phyloP scores from a whole-genome alignment of 2,329 filamentous ascomycete species.

The Penicillium brevicompactum region DNA sequence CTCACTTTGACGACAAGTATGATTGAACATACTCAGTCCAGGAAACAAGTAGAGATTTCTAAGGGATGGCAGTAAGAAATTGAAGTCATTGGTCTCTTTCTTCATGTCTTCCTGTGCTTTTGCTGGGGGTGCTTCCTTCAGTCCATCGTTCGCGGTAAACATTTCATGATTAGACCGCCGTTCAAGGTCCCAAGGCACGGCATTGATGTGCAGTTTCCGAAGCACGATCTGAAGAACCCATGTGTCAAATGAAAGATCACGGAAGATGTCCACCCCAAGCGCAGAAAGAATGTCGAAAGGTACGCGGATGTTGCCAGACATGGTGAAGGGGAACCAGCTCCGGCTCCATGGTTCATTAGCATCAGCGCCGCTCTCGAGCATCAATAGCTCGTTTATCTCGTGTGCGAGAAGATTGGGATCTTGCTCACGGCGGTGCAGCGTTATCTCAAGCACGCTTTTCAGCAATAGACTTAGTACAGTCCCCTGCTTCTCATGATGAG shows the following conservation, averaged over 20 bases:
- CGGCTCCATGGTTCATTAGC: conserved; percentile 12
- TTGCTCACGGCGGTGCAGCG: conserved; percentile 31
- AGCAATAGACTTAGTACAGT: conserved; percentile 38
- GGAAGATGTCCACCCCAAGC: conserved; percentile 41
- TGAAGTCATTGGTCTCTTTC: not conserved
- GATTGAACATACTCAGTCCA: conserved; percentile 37
- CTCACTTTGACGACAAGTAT: conserved; percentile 18
- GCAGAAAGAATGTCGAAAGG: conserved; percentile 39
- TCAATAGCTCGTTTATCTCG: conserved; percentile 39
- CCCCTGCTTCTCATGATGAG: conserved; percentile 34
- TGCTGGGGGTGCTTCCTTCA: conserved; percentile 11
- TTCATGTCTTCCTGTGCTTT: conserved; percentile 11
- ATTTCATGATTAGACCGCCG: conserved; percentile 14
- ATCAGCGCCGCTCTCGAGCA: conserved; percentile 22
- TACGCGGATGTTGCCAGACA: conserved; percentile 38
- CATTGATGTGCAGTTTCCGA: conserved; percentile 35
- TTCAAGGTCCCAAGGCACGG: conserved; percentile 31
- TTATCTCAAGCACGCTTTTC: conserved; percentile 39
- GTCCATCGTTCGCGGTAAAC: conserved; percentile 3
- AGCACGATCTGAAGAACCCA: conserved; percentile 40
- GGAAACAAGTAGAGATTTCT: conserved; percentile 35
- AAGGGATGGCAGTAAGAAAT: conserved; percentile 25
- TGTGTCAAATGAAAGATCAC: conserved; percentile 39
- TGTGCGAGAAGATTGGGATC: conserved; percentile 32
- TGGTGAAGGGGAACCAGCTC: conserved; percentile 35